Base-by-base conservation (phyloP, 2,329 filamentous ascomycete species). In the Alternaria sp. region DNA sequence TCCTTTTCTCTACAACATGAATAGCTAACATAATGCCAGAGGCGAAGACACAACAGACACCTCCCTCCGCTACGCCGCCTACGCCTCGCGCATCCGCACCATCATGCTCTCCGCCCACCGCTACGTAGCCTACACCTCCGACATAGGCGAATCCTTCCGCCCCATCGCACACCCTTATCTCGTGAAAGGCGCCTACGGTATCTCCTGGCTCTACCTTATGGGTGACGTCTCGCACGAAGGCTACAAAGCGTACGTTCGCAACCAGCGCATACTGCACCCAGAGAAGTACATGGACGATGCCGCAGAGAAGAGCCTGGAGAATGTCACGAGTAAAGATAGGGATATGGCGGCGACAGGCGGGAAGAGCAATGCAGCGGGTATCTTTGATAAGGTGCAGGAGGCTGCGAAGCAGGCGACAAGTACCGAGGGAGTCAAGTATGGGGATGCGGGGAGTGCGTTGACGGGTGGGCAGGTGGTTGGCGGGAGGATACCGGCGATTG, bases 91-190 rank as follows among this genome's bases (percentile, higher is more conserved):
- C 53, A 83, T 96, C 66, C 90, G 93, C 65, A 97, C 94, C 8
- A 92, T 98, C 70, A 89, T 99, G 75, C 84, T 94, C 71, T 93
- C 92, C 15, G 94, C 94, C 5, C 96, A 98, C 76, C 90, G 96
- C 75, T 99, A 99, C 76, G 94, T 99, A 53, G 96, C 96, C 60
- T 99, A 99, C 80, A 98, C 96, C 0, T 94, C 91, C 20, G 95
- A 98, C 75, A 95, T 99, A 68, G 96, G 96, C 78, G 96, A 99
- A 81, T 96, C 92, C 0, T 99, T 99, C 82, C 89, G 96, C 2
- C 96, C 96, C 0, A 87, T 99, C 43, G 94, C 95, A 5, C 94
- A 97, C 77, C 95, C 94, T 0, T 89, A 86, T 73, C 82, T 96
- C 4, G 91, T 99, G 11, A 88, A 90, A 63, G 85, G 88, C 51